Percentiles rank a stretch among this genome's conserved stretches.
These are phyloP conservation scores for Tetrapisispora arboricola DNA, from an alignment of 805 yeast species.

Conservation along the genomic window DNA sequence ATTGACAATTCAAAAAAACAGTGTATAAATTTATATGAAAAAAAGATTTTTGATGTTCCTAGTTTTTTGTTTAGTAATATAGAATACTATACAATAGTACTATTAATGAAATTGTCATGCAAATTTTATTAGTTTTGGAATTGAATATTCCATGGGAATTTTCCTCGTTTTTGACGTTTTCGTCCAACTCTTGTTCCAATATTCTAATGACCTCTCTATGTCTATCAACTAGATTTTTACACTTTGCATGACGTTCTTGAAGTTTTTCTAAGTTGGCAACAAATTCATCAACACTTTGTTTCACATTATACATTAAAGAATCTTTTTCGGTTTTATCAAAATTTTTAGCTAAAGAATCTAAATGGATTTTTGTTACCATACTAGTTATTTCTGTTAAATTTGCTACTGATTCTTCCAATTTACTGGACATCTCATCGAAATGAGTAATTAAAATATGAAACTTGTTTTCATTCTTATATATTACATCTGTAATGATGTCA, in stretches of 20 bases:
- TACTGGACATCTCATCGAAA: constrained; percentile 15
- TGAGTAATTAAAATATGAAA: constrained; percentile 23
- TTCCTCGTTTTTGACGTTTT: background rate
- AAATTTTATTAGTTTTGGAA: background rate
- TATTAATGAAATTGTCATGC: background rate
- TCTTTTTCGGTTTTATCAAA: constrained; percentile 20
- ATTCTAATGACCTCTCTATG: constrained; percentile 22
- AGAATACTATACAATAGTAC: background rate
- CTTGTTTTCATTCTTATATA: constrained; percentile 22
- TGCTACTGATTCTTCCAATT: constrained; percentile 23
- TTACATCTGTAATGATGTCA: constrained; percentile 12
- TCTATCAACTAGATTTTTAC: constrained; percentile 12
- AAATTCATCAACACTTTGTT: constrained; percentile 8
- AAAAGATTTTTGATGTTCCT: too few relatives aligned
- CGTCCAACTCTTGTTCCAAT: constrained; percentile 16
- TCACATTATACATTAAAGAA: constrained; percentile 18
- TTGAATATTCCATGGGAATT: background rate
- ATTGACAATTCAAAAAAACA: too few relatives aligned
- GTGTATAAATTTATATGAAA: too few relatives aligned
- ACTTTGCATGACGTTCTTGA: constrained; percentile 20
- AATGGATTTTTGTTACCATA: constrained; percentile 21
- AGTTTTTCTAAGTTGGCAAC: constrained; percentile 21
- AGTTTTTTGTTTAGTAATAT: background rate
- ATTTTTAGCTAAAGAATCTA: constrained; percentile 22
- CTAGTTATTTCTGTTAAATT: constrained; percentile 18